Evolutionary conservation across 768 basidiomycete genomes (phyloP), one percentile per base, ranked within the genome.

Genomic region (Lentinula sp.): DNA sequence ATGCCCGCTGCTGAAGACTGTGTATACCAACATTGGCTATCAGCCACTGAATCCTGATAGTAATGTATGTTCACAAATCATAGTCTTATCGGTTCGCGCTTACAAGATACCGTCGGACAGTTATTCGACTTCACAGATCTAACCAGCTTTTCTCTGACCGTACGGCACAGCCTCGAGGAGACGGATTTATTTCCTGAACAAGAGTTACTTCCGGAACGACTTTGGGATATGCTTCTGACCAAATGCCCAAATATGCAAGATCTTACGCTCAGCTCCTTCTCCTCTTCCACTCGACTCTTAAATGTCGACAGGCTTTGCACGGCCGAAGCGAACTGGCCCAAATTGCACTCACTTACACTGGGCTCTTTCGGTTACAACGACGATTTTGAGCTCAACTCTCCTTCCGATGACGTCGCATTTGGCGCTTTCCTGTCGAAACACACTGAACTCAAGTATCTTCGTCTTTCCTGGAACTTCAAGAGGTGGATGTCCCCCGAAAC

Each of bases 381-480:
- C n/a, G 78, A 82, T 58, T 79, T 80, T 63, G 66, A 73, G 3
- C 66, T 81, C 7, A 77, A 75, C 6, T 57, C 50, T 46, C 69
- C 72, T 1, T 64, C 73, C 6, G 66, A 65, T 45, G 62, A 68
- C 10, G 63, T 60, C 5, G 62, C 67, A 0, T 72, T 81, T 39
- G 70, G 68, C 4, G 52, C 63, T 1, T 81, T 81, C 64, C 68
- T 82, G n/a, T 67, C 73, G 7, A 57, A 33, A 12, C 81, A 82
- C 60, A 65, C 68, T 0, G 63, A 68, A 5, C 67, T 83, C 15
- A 76, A 73, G 39, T 78, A 76, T 61, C 69, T 81, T 35, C 75
- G 79, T 10, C 72, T 81, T 46, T 69, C 78, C 32, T 83, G 81
- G 81, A 81, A 79, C 61, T 81, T 81, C 66, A 78, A 77, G 56